Evolutionary conservation across 805 yeast species (phyloP), one percentile per base, ranked within the genome.

Genomic region (Saturnispora hagleri): DNA sequence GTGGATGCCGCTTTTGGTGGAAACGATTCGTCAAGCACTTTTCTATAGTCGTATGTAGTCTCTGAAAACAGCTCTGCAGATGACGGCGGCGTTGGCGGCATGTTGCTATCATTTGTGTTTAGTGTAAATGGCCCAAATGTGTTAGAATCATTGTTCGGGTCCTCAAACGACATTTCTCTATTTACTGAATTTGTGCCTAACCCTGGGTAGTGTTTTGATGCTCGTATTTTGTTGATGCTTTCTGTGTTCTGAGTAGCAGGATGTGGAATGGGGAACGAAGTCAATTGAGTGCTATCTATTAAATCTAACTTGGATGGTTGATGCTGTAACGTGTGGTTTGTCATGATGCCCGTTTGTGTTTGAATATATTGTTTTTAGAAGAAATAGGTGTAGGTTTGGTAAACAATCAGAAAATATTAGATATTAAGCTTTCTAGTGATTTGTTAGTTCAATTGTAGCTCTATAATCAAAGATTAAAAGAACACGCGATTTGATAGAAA

Each of bases 261-360:
- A 28, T 79, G 82, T 1, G 80, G 75, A 18, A 77, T 63, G 9
- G 82, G 82, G 42, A 77, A 66, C 1, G 80, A 75, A 1, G 82
- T 77, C 40, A 77, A 62, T 6, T 70, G 70, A 5, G 73, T 70
- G 52, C 68, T 75, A 54, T 77, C 81, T 8, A 77, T 66, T 22
- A 77, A 66, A 56, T 77, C 81, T 24, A 77, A 60, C 53, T 69
- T 67, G 1, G 81, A 76, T 15, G 68, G 66, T 27, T 47, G 51
- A 3, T 41, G 50, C 27, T 33, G 26, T 18, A 48, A 24, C 5
- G 34, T 9, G 12, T 17, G 17, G 13, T 35, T n/a, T 28, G 41
- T 20, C 33, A 26, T 22, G 13, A 24, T 20, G 43, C 20, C 15
- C 34, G 15, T 10, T 13, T 31, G 13, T 12, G 13, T 31, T 12